These are phyloP conservation scores for Friedmanniomyces simplex DNA, from an alignment of 495 filamentous ascomycete genomes.

Conservation along the genomic window DNA sequence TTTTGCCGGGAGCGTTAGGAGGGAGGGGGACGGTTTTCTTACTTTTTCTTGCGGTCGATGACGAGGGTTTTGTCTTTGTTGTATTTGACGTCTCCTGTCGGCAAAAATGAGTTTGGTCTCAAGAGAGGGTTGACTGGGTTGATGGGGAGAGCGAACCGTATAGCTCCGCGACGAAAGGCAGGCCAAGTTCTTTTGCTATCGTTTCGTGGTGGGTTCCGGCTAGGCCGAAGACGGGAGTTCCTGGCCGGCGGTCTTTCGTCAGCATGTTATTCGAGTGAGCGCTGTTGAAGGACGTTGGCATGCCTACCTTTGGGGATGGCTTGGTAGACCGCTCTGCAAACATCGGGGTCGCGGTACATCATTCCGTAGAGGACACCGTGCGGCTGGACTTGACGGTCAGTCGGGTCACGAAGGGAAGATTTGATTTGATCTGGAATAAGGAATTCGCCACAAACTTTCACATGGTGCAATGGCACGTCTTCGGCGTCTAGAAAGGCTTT, in stretches of 20 bases:
- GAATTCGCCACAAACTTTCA: constrained; percentile 34
- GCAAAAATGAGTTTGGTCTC: neutral
- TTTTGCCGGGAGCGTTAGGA: neutral
- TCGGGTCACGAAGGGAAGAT: neutral
- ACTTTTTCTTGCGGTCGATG: constrained; percentile 47
- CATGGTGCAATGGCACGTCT: constrained; percentile 44
- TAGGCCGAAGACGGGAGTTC: constrained; percentile 45
- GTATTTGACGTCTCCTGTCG: constrained; percentile 48
- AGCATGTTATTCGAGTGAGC: no score
- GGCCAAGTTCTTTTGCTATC: constrained; percentile 41
- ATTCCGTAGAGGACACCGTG: constrained; percentile 32
- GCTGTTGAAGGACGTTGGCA: neutral
- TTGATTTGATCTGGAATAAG: neutral
- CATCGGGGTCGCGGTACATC: constrained; percentile 44
- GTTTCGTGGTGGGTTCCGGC: constrained; percentile 44
- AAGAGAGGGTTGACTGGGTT: neutral
- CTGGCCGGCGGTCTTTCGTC: no score
- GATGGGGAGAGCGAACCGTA: constrained; percentile 25
- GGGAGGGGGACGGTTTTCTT: neutral
- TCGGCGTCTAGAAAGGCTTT: constrained; percentile 47
- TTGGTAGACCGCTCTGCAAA: constrained; percentile 42
- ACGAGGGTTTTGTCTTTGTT: constrained; percentile 39
- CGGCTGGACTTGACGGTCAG: neutral
- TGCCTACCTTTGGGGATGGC: constrained; percentile 37
- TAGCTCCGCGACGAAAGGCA: constrained; percentile 48